Evolutionary conservation across 257 asterid species (phyloP).

Genomic region (Thymus quinquecostatus): DNA sequence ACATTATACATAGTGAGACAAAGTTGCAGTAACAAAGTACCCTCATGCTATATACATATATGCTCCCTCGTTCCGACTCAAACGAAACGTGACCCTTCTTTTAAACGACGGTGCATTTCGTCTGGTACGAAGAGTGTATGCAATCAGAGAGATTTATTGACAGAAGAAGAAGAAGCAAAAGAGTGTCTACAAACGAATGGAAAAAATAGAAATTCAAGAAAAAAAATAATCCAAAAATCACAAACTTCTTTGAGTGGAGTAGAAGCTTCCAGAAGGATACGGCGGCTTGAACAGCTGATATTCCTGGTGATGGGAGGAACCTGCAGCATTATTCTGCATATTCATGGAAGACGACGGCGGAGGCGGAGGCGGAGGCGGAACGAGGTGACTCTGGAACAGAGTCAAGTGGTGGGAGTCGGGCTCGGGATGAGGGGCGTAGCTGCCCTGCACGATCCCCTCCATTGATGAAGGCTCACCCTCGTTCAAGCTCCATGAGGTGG

Average conservation of each 20-base stretch:
- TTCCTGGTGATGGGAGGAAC: constrained; percentile 37
- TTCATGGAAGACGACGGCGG: constrained; percentile 22
- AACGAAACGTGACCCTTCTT: too few relatives aligned
- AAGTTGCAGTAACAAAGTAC: too few relatives aligned
- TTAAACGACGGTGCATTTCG: too few relatives aligned
- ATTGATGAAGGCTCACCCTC: constrained; percentile 34
- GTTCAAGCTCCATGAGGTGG: constrained; percentile 41
- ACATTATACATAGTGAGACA: too few relatives aligned
- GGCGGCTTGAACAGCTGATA: constrained; percentile 40
- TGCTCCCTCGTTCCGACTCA: too few relatives aligned
- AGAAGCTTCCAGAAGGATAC: constrained; percentile 33
- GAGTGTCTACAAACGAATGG: neutral
- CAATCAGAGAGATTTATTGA: constrained; percentile 12
- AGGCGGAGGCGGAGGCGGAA: constrained; percentile 7
- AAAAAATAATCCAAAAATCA: constrained; percentile 10
- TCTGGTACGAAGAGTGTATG: too few relatives aligned
- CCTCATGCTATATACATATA: too few relatives aligned
- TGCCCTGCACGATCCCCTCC: constrained; percentile 2
- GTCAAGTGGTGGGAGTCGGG: constrained; percentile 21
- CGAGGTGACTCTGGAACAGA: constrained; percentile 28
- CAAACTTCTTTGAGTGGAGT: constrained; percentile 32
- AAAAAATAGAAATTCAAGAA: neutral
- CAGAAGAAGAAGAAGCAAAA: neutral
- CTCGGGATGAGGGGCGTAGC: neutral
- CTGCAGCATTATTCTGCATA: constrained; percentile 19